Conservation (phyloP, 2,329 filamentous ascomycete species). For the Botrytis squamosa region DNA sequence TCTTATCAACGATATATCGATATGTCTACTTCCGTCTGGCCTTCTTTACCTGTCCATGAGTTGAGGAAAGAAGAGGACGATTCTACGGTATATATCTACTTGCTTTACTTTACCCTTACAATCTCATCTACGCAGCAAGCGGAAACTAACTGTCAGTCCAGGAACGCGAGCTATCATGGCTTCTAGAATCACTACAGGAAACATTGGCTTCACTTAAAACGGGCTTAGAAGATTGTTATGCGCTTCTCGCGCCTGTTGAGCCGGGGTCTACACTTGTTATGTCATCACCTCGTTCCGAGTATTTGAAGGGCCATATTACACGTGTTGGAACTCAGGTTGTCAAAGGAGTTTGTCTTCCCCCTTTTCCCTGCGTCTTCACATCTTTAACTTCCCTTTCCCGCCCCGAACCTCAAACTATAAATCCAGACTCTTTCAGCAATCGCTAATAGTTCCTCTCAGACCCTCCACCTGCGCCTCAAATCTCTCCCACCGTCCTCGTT, state of each 20-base stretch:
- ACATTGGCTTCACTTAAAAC: slow-evolving; percentile 36
- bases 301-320: slow-evolving; percentile 88
- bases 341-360: slow-evolving; percentile 67
- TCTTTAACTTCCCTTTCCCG: too few relatives aligned
- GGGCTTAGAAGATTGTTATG: slow-evolving; percentile 64
- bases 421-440: background rate
- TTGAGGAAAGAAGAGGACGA: slow-evolving; percentile 37
- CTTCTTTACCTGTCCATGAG: slow-evolving; percentile 31
- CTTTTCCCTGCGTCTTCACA: background rate
- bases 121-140: background rate
- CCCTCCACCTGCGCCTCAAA: slow-evolving; percentile 72
- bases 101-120: background rate
- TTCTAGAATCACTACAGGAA: slow-evolving; percentile 40
- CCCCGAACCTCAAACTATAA: background rate
- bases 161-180: slow-evolving; percentile 40
- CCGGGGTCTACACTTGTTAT: slow-evolving; percentile 86
- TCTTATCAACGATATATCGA: slow-evolving; percentile 10
- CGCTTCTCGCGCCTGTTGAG: slow-evolving; percentile 79
- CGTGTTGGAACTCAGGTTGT: slow-evolving; percentile 87
- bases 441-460: slow-evolving; percentile 45
- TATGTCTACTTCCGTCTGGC: slow-evolving; percentile 35
- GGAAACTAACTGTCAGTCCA: slow-evolving; percentile 19
- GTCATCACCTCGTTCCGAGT: slow-evolving; percentile 82
- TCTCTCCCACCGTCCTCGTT: slow-evolving; percentile 53
- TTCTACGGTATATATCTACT: slow-evolving; percentile 31